phyloP scores from a whole-genome alignment of 139 green algal genomes.

The Chlorella sorokiniana region DNA sequence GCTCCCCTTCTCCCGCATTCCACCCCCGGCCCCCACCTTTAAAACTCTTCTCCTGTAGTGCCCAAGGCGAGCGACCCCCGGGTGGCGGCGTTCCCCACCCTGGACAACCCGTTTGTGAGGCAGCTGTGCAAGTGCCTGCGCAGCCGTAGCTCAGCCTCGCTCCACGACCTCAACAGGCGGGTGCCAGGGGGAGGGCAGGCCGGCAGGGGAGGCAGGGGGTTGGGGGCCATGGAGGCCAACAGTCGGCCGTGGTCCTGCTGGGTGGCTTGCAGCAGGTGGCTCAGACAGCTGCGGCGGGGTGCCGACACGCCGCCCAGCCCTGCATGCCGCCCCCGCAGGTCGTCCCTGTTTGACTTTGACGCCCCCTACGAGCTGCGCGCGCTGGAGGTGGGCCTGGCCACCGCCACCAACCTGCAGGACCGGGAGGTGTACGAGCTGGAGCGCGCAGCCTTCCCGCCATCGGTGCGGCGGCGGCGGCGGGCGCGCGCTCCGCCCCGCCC shows the following conservation, averaged over 20 bases:
- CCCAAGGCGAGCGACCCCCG: constrained; percentile 11
- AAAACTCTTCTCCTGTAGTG: neutral
- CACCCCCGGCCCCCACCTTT: neutral
- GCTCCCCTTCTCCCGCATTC: neutral
- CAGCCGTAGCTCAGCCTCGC: constrained; percentile 4
- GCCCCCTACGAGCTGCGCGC: constrained; percentile 57
- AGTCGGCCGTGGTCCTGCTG: too few relatives aligned
- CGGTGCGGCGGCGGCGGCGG: neutral
- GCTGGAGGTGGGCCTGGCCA: constrained; percentile 43
- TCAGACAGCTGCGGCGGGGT: neutral
- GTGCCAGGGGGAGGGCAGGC: neutral
- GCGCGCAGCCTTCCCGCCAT: constrained; percentile 18
- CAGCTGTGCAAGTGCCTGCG: constrained; percentile 44
- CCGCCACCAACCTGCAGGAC: constrained; percentile 6
- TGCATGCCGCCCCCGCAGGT: neutral
- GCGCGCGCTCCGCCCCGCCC: too few relatives aligned
- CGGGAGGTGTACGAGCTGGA: constrained; percentile 23
- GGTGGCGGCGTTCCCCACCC: constrained; percentile 23
- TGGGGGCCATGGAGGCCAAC: too few relatives aligned
- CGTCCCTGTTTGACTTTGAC: neutral
- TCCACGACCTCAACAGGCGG: constrained; percentile 26
- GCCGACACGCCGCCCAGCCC: neutral
- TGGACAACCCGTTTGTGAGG: constrained; percentile 34
- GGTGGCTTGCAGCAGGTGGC: neutral
- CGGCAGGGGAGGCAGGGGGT: neutral